Evolutionary conservation across 2,329 filamentous ascomycete species (phyloP).

Genomic region (Arthrobotrys sinensis): DNA sequence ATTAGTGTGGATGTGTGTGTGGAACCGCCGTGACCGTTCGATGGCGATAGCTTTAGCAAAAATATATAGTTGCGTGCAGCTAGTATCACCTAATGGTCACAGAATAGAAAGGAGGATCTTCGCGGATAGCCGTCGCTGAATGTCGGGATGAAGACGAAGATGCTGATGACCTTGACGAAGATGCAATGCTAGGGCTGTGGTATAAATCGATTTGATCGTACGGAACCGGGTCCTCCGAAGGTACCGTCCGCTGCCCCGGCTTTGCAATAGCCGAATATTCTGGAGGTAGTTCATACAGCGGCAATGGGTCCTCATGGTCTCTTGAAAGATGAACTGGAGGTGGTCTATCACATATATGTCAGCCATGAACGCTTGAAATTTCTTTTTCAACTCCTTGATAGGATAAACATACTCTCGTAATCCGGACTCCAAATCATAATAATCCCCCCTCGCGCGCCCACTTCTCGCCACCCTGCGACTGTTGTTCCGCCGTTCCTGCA

Average conservation of each 20-base stretch:
- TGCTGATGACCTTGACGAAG: slow-evolving; percentile 52
- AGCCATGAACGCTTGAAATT: slow-evolving; percentile 22
- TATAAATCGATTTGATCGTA: slow-evolving; percentile 53
- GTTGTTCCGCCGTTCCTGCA: slow-evolving; percentile 37
- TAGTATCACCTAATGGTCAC: slow-evolving; percentile 36
- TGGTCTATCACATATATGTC: slow-evolving; percentile 30
- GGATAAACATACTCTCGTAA: slow-evolving; percentile 54
- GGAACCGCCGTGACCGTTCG: neutral
- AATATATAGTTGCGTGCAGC: neutral
- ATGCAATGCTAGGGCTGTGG: slow-evolving; percentile 38
- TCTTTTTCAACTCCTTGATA: neutral
- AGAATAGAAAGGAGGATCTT: slow-evolving; percentile 55
- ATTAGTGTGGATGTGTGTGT: neutral
- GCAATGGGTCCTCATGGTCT: slow-evolving; percentile 54
- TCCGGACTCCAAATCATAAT: slow-evolving; percentile 52
- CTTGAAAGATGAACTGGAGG: slow-evolving; percentile 52
- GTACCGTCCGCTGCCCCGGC: slow-evolving; percentile 42
- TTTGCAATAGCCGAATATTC: slow-evolving; percentile 58
- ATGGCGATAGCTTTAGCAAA: neutral
- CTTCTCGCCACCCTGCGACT: slow-evolving; percentile 48
- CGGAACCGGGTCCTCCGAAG: slow-evolving; percentile 44
- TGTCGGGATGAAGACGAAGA: slow-evolving; percentile 34
- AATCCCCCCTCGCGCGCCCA: slow-evolving; percentile 45
- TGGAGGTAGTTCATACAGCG: slow-evolving; percentile 55
- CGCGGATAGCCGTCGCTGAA: slow-evolving; percentile 31